Base-by-base conservation (phyloP, 192 early-diverging fungal species). In the Allomyces javanicus region DNA sequence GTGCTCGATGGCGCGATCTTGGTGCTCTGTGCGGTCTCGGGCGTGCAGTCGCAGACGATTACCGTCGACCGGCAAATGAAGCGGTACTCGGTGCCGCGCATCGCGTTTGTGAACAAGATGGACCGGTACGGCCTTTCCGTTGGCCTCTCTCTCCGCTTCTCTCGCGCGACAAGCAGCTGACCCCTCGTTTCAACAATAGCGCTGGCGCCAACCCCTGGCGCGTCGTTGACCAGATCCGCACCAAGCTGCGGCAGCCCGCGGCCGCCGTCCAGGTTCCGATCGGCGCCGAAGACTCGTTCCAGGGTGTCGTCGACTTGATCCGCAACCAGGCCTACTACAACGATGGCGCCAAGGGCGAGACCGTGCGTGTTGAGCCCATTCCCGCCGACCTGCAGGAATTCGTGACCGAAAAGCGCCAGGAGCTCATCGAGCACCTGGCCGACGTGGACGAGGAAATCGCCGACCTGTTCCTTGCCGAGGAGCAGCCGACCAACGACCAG, bases 231-330 rank as follows among this genome's bases (percentile, higher is more conserved):
- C 88, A 89, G 78, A 79, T 91, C 61, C 80, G 89, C 64, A 75
- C 74, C 64, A 91, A 91, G 72, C 80, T 91, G 43, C 86, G 83
- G 73, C 74, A 89, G 63, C 79, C 82, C 19, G 87, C 87, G 40
- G 89, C 89, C 10, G 84, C 87, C 44, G 64, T 91, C 67, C 87
- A 91, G 72, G 82, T 89, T 43, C 88, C 89, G 24, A 91, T 96
- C 67, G 96, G 92, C 24, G 75, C 84, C 25, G 96, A 98, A 71
- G 83, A 86, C 63, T 77, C 88, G 40, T 85, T 98, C 65, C 73
- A 84, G 66, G 96, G 96, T 61, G 89, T 96, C 17, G 86, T 98
- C 23, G 96, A 98, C 76, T 70, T 98, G 27, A 77, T 98, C 58
- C 72, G 83, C 21, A 86, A 85, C 85, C 86, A 86, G 74, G 92